Evolutionary conservation across 805 yeast genomes (phyloP), one percentile per base, ranked within the genome.

Genomic region (Saturnispora sekii): DNA sequence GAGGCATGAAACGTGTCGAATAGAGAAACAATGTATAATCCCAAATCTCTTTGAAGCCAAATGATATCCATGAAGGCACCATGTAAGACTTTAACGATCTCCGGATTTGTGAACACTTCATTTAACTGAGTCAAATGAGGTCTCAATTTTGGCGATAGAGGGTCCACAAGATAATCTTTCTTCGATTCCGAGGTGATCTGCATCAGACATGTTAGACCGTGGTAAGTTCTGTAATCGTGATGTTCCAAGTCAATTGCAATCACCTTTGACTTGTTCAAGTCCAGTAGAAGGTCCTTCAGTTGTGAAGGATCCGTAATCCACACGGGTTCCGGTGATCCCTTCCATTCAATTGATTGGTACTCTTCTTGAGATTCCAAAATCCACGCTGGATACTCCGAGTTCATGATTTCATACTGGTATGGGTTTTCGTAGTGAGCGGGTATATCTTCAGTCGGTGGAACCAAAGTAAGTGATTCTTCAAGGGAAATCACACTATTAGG

Each of bases 11-110:
- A 90, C 0, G 98, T 93, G 62, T 93, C 99, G 61, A 93, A 90
- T 28, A 93, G 63, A 37, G 89, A 74, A 5, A 93, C 98, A 5
- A 93, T 66, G 56, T 93, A 93, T 9, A 93, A 62, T 0, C 99
- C 99, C 45, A 93, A 70, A 58, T 93, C 98, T 51, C 97, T 72
- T 66, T 93, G 99, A 32, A 93, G 68, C 99, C 99, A 93, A 38
- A 87, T 80, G 4, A 93, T 84, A 68, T 93, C 99, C 95, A 87
- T 88, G 53, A 77, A 81, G 0, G 98, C 96, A 49, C 99, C 99
- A 61, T 93, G 99, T 52, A 93, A 78, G 1, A 93, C 94, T 59
- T 93, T 93, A 28, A 86, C 68, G 30, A 90, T 79, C 5, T 64
- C 53, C 0, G 97, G 97, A 62, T 93, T 69, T 2, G 97, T 74